Evolutionary conservation across 2,329 filamentous ascomycete species (phyloP), one percentile per base, ranked within the genome.

Genomic region (Aspergillus jensenii): DNA sequence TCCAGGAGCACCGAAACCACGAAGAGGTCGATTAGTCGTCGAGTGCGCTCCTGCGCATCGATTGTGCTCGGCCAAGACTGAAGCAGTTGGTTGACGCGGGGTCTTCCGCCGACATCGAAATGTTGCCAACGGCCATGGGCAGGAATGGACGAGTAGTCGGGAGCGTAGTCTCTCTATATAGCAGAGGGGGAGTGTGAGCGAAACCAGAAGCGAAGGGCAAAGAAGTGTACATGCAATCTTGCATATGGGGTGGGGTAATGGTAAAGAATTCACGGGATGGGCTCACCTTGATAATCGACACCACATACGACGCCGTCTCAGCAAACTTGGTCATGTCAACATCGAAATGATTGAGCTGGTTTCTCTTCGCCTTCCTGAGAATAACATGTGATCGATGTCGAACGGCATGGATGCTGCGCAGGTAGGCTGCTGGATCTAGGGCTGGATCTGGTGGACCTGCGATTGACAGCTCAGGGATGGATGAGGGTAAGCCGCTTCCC

Each of bases 221-320:
- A 23, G n/a, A 25, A 25, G 11, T 19, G 56, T 56, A 46, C 56
- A 45, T 53, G 51, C 21, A 21, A 21, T 21, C 21, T 21, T 21
- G 21, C 9, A 23, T 4, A 54, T 50, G 47, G 15, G 19, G 25
- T 43, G 46, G 44, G 39, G 53, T 47, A 35, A 49, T 31, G n/a
- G 17, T 33, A 31, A 14, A 17, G 7, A 37, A 25, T 40, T 35
- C 8, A 31, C 27, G 27, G 27, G 27, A 31, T 31, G 27, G 17
- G 12, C 60, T 65, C 79, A 93, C 92, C 89, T 96, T 96, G 80
- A 97, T 96, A 63, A 97, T 93, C 41, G 90, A 88, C n/a, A 93
- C 88, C 9, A 96, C 90, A 72, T 96, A 96, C 45, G 84, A 84
- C 14, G 93, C 91, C 1, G 93, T 93, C 63, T 93, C 90, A 46